These are phyloP conservation scores for Leccinum rimulosum DNA, from an alignment of 768 basidiomycete species.

Conservation along the genomic window DNA sequence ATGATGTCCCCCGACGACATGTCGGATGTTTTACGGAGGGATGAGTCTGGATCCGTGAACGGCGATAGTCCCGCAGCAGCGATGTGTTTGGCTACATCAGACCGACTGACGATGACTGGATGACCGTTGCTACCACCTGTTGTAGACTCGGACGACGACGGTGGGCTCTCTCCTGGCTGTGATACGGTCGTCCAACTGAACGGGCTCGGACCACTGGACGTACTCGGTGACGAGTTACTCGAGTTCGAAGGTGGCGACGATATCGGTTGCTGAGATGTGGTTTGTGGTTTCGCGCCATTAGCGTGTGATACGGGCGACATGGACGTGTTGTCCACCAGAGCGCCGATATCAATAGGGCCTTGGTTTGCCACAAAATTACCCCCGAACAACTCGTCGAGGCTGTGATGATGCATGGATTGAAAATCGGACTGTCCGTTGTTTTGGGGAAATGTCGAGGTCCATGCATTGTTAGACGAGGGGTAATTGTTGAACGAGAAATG, in stretches of 20 bases:
- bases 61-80: constrained; percentile 55
- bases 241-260: constrained; percentile 19
- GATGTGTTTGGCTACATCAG: constrained; percentile 51
- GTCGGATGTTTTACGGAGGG: constrained; percentile 44
- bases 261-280: constrained; percentile 15
- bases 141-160: constrained; percentile 38
- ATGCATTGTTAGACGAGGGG: constrained; percentile 36
- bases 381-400: constrained; percentile 48
- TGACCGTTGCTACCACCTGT: constrained; percentile 30
- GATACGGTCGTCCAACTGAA: constrained; percentile 27
- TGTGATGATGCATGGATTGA: constrained; percentile 21
- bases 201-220: constrained; percentile 24
- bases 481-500: constrained; percentile 44
- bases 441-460: constrained; percentile 22
- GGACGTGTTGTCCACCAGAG: constrained; percentile 32
- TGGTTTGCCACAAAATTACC: constrained; percentile 35
- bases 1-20: constrained; percentile 49
- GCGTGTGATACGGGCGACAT: constrained; percentile 49
- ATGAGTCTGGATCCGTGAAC: constrained; percentile 38
- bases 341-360: constrained; percentile 33
- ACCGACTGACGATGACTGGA: constrained; percentile 37
- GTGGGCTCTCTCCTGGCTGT: constrained; percentile 30
- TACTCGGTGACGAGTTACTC: constrained; percentile 26
- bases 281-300: constrained; percentile 20
- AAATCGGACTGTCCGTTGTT: constrained; percentile 22